A percentile compares a stretch with the other conserved stretches of the same genome.
Evolutionary conservation across 495 filamentous ascomycete genomes (phyloP).

Genomic region (Patellaria atrata): DNA sequence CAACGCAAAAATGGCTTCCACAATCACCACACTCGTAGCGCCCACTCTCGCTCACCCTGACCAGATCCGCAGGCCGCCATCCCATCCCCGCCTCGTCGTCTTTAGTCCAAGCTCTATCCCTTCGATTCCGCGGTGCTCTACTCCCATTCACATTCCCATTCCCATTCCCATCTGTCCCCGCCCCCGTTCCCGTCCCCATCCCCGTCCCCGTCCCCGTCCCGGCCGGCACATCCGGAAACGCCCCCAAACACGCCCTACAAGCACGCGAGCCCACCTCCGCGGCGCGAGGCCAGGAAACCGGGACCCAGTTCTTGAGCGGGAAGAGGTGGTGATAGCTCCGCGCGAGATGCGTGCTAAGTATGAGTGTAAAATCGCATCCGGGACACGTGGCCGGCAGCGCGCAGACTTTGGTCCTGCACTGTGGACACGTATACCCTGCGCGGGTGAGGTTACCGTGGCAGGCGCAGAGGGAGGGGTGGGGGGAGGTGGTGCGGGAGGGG

Average conservation of each 20-base stretch:
- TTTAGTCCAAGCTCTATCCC: slow-evolving; percentile 5
- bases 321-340: slow-evolving; percentile 94
- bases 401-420: slow-evolving; percentile 83
- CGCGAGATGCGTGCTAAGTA: slow-evolving; percentile 89
- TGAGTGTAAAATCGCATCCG: slow-evolving; percentile 79
- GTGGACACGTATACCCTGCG: slow-evolving; percentile 84
- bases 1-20: slow-evolving; percentile 84
- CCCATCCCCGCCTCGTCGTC: slow-evolving; percentile 15
- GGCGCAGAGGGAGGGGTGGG: slow-evolving; percentile 63
- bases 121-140: slow-evolving; percentile 4
- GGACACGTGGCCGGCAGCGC: slow-evolving; percentile 84
- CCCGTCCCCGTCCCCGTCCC: slow-evolving; percentile 12
- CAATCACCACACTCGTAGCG: slow-evolving; percentile 81
- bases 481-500: slow-evolving; percentile 74
- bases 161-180: slow-evolving; percentile 1
- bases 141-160: not conserved
- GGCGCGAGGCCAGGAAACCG: slow-evolving; percentile 71
- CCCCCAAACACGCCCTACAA: slow-evolving; percentile 40
- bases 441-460: slow-evolving; percentile 74
- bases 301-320: slow-evolving; percentile 77
- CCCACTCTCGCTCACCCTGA: slow-evolving; percentile 69
- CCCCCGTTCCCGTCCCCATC: slow-evolving; percentile 1
- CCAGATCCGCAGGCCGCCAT: slow-evolving; percentile 33
- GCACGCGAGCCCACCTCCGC: slow-evolving; percentile 27
- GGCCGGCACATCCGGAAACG: slow-evolving; percentile 33